phyloP scores from a whole-genome alignment of 345 rosid genomes.

The Noccaea bulbosa region DNA sequence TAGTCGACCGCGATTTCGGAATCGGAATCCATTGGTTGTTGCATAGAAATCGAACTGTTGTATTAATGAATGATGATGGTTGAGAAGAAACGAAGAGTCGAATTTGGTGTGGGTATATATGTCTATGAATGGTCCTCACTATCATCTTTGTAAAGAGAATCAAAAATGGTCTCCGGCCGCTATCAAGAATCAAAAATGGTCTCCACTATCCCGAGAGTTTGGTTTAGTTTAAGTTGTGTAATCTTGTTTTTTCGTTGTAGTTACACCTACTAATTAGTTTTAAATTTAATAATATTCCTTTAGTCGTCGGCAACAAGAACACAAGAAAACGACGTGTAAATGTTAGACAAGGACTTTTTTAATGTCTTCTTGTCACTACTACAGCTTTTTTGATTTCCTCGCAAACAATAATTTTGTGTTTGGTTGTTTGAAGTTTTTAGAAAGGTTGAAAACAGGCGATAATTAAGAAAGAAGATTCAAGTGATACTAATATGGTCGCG shows the following conservation, averaged over 20 bases:
- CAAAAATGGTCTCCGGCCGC: too few relatives aligned
- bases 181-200: too few relatives aligned
- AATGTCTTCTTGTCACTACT: background rate
- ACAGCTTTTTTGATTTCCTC: background rate
- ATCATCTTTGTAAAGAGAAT: too few relatives aligned
- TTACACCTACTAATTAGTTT: conserved; percentile 3
- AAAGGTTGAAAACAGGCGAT: background rate
- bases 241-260: background rate
- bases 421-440: background rate
- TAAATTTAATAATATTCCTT: too few relatives aligned
- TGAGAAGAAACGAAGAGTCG: background rate
- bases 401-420: background rate
- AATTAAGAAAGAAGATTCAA: background rate
- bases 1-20: conserved; percentile 24
- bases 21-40: conserved; percentile 10
- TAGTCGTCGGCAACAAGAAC: background rate
- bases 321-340: background rate
- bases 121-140: background rate
- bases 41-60: background rate
- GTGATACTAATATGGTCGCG: background rate
- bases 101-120: background rate
- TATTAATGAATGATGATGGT: background rate
- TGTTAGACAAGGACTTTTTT: background rate
- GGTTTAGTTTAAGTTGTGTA: background rate
- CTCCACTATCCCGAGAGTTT: background rate